phyloP scores from a whole-genome alignment of 148 eudicot genomes.

The Cornus kousa region DNA sequence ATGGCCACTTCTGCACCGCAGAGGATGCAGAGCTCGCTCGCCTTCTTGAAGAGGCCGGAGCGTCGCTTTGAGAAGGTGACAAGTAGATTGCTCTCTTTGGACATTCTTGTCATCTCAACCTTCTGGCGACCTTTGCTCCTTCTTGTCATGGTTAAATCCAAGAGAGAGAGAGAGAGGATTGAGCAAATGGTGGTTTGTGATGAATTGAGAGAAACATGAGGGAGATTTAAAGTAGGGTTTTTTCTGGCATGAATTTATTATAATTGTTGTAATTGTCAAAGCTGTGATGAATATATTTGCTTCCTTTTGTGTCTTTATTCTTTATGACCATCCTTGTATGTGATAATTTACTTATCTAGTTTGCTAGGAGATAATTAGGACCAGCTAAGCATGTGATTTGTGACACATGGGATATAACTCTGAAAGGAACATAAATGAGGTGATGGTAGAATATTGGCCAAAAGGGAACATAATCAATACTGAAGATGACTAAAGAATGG shows the following conservation, averaged over 20 bases:
- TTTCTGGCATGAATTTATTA: neutral
- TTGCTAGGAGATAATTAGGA: too few relatives aligned
- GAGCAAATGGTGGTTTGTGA: neutral
- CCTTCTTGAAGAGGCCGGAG: conserved; percentile 33
- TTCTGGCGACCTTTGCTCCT: conserved; percentile 33
- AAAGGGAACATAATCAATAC: too few relatives aligned
- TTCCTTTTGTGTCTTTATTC: neutral
- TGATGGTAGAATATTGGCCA: too few relatives aligned
- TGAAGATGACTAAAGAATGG: too few relatives aligned
- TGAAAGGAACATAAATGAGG: too few relatives aligned
- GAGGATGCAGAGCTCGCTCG: conserved; percentile 24
- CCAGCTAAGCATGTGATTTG: too few relatives aligned
- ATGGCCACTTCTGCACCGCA: conserved; percentile 24
- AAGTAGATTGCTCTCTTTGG: conserved; percentile 16
- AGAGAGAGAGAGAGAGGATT: neutral
- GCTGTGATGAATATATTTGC: neutral
- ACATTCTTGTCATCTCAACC: conserved; percentile 24
- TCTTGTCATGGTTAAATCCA: conserved; percentile 5
- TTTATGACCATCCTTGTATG: too few relatives aligned
- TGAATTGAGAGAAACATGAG: neutral
- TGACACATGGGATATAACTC: too few relatives aligned
- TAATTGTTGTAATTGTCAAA: neutral
- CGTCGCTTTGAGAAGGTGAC: conserved; percentile 39
- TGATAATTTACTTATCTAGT: too few relatives aligned
- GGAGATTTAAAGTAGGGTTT: neutral